Percentiles rank a stretch among this genome's conserved stretches.
Evolutionary conservation across 225 moss, liverwort and hornwort species (phyloP).

Genomic region (Straminergon stramineum): DNA sequence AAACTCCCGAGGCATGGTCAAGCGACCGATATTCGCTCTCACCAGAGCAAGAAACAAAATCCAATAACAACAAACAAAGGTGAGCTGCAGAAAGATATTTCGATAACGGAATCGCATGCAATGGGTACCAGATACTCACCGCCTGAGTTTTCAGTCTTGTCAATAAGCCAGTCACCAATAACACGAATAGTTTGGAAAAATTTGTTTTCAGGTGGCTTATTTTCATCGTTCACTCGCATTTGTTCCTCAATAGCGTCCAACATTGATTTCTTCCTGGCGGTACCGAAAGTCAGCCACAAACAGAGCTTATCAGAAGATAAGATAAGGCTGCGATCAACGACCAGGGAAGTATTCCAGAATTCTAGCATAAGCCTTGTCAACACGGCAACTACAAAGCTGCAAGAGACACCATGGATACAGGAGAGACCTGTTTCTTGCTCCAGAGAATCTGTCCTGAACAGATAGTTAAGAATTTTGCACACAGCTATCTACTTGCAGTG

Average conservation of each 20-base stretch:
- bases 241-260: slow-evolving; percentile 35
- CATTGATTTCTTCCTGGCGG: slow-evolving; percentile 13
- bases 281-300: background rate
- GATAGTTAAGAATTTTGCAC: background rate
- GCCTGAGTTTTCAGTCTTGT: slow-evolving; percentile 33
- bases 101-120: background rate
- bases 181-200: background rate
- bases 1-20: background rate
- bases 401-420: background rate
- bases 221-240: slow-evolving; percentile 15
- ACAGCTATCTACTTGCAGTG: background rate
- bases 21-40: background rate
- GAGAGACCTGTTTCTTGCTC: background rate
- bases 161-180: slow-evolving; percentile 42
- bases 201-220: slow-evolving; percentile 19
- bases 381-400: background rate
- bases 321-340: background rate
- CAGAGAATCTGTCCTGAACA: background rate
- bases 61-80: background rate
- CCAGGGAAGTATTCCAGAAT: background rate
- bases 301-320: background rate
- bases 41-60: background rate
- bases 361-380: background rate
- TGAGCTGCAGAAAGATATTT: background rate
- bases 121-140: slow-evolving; percentile 13